Conservation (phyloP, 179 eudicot species). For the Dionaea muscipula region DNA sequence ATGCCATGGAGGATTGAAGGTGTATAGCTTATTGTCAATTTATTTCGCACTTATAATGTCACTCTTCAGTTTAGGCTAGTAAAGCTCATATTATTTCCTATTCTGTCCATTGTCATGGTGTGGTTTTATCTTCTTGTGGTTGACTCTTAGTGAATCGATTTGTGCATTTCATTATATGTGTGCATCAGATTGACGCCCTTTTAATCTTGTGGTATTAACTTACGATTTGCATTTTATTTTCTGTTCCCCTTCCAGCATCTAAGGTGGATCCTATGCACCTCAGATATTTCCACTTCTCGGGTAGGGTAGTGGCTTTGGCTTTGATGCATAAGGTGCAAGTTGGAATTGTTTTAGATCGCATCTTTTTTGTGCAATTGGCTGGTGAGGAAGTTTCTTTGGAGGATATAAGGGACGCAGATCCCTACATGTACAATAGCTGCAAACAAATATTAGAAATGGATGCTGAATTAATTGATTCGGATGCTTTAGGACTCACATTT, state of each 20-base stretch:
- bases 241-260: conserved; percentile 38
- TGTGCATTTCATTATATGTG: too few species aligned
- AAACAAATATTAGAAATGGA: conserved; percentile 86
- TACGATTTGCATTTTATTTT: conserved; percentile 8
- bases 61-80: too few species aligned
- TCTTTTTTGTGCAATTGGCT: conserved; percentile 60
- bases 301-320: conserved; percentile 76
- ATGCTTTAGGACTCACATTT: conserved; percentile 72
- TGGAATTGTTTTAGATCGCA: conserved; percentile 78
- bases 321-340: conserved; percentile 83
- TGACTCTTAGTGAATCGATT: too few species aligned
- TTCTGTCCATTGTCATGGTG: too few species aligned
- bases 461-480: conserved; percentile 66
- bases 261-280: conserved; percentile 71
- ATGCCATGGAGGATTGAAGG: too few species aligned
- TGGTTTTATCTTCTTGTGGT: too few species aligned
- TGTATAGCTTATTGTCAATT: too few species aligned
- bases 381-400: conserved; percentile 47
- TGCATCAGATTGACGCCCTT: too few species aligned
- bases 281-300: conserved; percentile 62
- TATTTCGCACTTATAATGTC: too few species aligned
- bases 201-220: too few species aligned
- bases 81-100: too few species aligned
- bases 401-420: conserved; percentile 82
- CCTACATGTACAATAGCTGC: conserved; percentile 68